Evolutionary conservation across 768 basidiomycete genomes (phyloP).

Genomic region (Collybiopsis confluens): DNA sequence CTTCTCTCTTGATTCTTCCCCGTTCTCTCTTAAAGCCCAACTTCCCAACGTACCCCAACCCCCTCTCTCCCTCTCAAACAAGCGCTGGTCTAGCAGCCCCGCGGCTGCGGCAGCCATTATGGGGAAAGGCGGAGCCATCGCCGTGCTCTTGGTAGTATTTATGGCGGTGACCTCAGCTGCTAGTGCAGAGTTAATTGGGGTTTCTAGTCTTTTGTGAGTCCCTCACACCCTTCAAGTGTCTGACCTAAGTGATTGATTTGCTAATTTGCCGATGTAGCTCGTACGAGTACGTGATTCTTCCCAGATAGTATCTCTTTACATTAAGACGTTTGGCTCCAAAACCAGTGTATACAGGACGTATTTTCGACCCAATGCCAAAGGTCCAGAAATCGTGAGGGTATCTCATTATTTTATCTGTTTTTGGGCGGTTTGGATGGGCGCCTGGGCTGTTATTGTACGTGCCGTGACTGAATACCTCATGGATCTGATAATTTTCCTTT

Average conservation of each 20-base stretch:
- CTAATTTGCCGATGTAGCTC: slow-evolving; percentile 30
- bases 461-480: too few relatives aligned
- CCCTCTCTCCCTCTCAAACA: slow-evolving; percentile 31
- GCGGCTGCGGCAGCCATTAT: slow-evolving; percentile 43
- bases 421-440: slow-evolving; percentile 42
- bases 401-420: slow-evolving; percentile 37
- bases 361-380: slow-evolving; percentile 30
- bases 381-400: slow-evolving; percentile 33
- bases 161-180: slow-evolving; percentile 47
- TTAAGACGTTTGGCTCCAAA: not conserved
- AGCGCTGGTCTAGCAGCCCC: slow-evolving; percentile 44
- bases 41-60: slow-evolving; percentile 50
- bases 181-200: slow-evolving; percentile 42
- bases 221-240: too few relatives aligned
- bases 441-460: slow-evolving; percentile 34
- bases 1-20: too few relatives aligned
- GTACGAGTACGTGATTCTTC: slow-evolving; percentile 34
- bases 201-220: slow-evolving; percentile 39
- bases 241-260: too few relatives aligned
- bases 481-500: not conserved
- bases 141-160: slow-evolving; percentile 32
- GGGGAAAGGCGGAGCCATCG: slow-evolving; percentile 40
- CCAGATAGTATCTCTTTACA: not conserved
- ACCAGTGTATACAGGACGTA: slow-evolving; percentile 38
- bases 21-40: too few relatives aligned